Percentiles rank a stretch among this genome's conserved stretches.
Conservation (phyloP, 2,329 filamentous ascomycete genomes). For the Penicillium oxalicum region DNA sequence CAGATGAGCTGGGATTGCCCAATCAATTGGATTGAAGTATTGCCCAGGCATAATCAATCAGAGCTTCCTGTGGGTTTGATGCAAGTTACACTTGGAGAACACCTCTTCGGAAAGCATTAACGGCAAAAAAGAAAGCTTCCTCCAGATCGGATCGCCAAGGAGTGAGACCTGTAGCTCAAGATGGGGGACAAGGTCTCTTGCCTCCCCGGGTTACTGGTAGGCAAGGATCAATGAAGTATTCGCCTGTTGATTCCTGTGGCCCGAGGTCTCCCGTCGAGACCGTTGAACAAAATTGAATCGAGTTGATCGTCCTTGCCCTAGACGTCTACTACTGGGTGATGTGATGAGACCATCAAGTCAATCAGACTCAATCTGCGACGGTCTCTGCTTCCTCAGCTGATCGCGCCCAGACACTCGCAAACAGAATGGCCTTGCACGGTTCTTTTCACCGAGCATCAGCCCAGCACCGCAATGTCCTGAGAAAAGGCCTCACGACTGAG, state of each 20-base stretch:
- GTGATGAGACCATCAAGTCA: background rate
- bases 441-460: background rate
- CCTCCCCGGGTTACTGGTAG: background rate
- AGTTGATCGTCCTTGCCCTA: background rate
- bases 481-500: background rate
- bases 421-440: background rate
- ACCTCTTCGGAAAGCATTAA: background rate
- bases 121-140: background rate
- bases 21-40: background rate
- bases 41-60: background rate
- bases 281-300: background rate
- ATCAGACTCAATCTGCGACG: background rate
- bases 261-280: background rate
- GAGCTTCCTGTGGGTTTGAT: background rate
- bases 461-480: background rate
- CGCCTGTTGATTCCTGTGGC: background rate
- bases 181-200: background rate
- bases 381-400: background rate
- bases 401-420: background rate
- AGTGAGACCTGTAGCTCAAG: background rate
- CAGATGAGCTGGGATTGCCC: background rate
- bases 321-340: background rate
- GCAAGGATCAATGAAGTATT: background rate
- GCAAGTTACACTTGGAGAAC: background rate
- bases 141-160: background rate